A percentile compares a stretch with the other conserved stretches of the same genome.
Conservation (phyloP, 208 protist genomes). For the Crithidia acanthocephali region DNA sequence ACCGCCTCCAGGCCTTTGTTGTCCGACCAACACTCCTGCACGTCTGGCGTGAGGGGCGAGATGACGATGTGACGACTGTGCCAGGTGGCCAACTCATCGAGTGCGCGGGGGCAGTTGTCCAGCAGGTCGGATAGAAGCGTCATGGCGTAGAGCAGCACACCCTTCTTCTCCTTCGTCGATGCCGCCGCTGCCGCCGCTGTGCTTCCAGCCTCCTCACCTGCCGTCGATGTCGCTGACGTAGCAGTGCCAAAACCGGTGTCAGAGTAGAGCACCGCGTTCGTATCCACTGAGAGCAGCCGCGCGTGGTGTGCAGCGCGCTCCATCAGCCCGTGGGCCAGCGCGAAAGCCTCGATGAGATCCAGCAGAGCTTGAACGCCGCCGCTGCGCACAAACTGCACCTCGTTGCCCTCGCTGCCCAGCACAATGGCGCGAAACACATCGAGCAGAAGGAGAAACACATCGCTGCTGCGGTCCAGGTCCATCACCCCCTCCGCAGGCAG, state of each 20-base stretch:
- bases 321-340: slow-evolving; percentile 28
- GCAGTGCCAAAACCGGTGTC: neutral
- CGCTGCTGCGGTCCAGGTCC: slow-evolving; percentile 12
- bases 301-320: slow-evolving; percentile 22
- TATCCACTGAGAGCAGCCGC: slow-evolving; percentile 6
- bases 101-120: slow-evolving; percentile 41
- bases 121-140: slow-evolving; percentile 74
- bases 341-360: slow-evolving; percentile 43
- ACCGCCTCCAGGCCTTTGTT: slow-evolving; percentile 30
- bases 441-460: slow-evolving; percentile 27
- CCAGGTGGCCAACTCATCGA: slow-evolving; percentile 64
- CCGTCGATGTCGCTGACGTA: neutral
- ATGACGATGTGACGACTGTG: slow-evolving; percentile 37
- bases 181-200: neutral
- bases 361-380: slow-evolving; percentile 52
- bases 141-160: slow-evolving; percentile 47
- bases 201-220: too few species aligned
- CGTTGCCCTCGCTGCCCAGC: slow-evolving; percentile 29
- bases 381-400: slow-evolving; percentile 25
- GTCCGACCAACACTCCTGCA: slow-evolving; percentile 10
- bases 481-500: slow-evolving; percentile 13
- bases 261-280: neutral
- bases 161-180: slow-evolving; percentile 11
- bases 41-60: slow-evolving; percentile 38
- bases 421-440: slow-evolving; percentile 33